phyloP scores from a whole-genome alignment of 1,139 yeast species.

The Saccharomyces pastorianus region DNA sequence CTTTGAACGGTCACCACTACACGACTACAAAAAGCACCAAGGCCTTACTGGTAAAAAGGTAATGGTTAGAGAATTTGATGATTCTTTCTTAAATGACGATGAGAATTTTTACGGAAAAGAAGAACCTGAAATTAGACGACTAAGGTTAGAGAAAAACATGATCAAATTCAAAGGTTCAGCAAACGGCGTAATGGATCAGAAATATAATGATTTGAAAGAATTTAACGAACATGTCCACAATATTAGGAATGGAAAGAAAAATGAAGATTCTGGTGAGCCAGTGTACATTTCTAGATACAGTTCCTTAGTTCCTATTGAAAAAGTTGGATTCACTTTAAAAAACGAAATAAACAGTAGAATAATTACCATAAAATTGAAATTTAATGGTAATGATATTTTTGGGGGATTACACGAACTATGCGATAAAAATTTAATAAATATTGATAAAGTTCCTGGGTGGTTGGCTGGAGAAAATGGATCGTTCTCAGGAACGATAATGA shows the following conservation, averaged over 20 bases:
- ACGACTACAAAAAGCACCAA: slow-evolving; percentile 29
- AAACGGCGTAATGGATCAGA: slow-evolving; percentile 34
- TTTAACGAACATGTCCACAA: slow-evolving; percentile 17
- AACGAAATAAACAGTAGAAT: not conserved
- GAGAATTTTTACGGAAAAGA: slow-evolving; percentile 16
- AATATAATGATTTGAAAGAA: slow-evolving; percentile 35
- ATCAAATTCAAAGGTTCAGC: slow-evolving; percentile 50
- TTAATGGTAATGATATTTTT: slow-evolving; percentile 69
- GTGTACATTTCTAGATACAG: slow-evolving; percentile 10
- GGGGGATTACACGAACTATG: slow-evolving; percentile 74
- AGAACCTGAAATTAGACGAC: slow-evolving; percentile 16
- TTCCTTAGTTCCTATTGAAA: slow-evolving; percentile 20
- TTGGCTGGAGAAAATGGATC: slow-evolving; percentile 69
- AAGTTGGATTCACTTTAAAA: slow-evolving; percentile 14
- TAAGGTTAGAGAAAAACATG: slow-evolving; percentile 37
- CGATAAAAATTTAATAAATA: slow-evolving; percentile 44
- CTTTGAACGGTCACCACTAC: slow-evolving; percentile 57
- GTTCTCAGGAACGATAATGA: slow-evolving; percentile 39
- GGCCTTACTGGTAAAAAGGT: slow-evolving; percentile 15
- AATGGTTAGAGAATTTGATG: slow-evolving; percentile 6
- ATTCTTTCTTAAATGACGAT: slow-evolving; percentile 6
- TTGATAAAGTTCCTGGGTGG: slow-evolving; percentile 61
- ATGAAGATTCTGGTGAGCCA: slow-evolving; percentile 4
- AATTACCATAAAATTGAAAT: slow-evolving; percentile 38
- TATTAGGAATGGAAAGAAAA: slow-evolving; percentile 10